Conservation (phyloP, 495 filamentous ascomycete genomes). For the Niebla homalea region DNA sequence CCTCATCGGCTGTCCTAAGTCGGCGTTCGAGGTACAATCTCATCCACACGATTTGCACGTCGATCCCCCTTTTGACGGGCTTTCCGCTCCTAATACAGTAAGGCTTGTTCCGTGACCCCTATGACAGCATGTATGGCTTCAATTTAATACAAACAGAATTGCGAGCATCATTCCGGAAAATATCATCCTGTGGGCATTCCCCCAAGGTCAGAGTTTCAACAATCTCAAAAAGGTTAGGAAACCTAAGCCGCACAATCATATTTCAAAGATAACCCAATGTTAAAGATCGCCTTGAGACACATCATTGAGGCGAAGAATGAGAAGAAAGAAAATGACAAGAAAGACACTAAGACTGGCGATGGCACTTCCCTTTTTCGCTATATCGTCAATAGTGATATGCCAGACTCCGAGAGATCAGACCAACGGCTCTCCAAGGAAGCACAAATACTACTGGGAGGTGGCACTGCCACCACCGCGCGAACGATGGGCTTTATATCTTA, state of each 20-base stretch:
- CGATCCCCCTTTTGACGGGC: neutral
- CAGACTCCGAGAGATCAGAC: slow-evolving; percentile 17
- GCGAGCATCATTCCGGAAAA: neutral
- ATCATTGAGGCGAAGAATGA: neutral
- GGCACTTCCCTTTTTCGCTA: slow-evolving; percentile 16
- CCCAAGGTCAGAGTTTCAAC: slow-evolving; percentile 2
- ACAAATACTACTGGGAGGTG: slow-evolving; percentile 16
- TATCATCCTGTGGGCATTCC: neutral
- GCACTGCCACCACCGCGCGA: slow-evolving; percentile 20
- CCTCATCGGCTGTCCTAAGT: neutral
- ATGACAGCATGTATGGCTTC: too few relatives aligned
- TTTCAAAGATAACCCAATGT: neutral
- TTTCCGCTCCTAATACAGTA: slow-evolving; percentile 3
- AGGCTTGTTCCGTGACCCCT: neutral
- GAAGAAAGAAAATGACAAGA: neutral
- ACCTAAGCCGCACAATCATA: neutral
- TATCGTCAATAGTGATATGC: slow-evolving; percentile 19
- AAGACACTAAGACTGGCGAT: neutral
- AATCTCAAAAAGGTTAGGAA: slow-evolving; percentile 1
- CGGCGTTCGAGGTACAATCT: neutral
- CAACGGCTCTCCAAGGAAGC: slow-evolving; percentile 20
- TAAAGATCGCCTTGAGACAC: neutral
- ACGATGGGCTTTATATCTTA: slow-evolving; percentile 16
- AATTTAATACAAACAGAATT: too few relatives aligned
- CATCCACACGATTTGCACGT: neutral